Percentiles rank a stretch among this genome's conserved stretches.
phyloP scores from a whole-genome alignment of 495 filamentous ascomycete species.

The Daldinia decipiens region DNA sequence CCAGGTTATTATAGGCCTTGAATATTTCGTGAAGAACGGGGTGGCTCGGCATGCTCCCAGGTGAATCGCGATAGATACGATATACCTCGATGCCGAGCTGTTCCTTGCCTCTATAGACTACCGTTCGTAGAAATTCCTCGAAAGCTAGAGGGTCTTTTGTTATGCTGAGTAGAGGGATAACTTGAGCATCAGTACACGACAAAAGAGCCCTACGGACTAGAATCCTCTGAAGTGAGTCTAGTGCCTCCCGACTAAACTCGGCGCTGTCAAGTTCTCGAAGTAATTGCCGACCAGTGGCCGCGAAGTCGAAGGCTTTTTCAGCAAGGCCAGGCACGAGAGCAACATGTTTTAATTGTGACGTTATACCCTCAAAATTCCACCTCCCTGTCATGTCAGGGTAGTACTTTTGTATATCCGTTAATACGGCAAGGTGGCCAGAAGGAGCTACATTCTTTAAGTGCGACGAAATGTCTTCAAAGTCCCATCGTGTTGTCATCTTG shows the following conservation, averaged over 20 bases:
- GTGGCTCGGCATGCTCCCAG: constrained; percentile 44
- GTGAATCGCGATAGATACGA: constrained; percentile 50
- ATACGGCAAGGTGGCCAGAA: constrained; percentile 6
- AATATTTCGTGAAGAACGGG: constrained; percentile 54
- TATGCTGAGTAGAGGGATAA: constrained; percentile 44
- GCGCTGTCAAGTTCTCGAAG: constrained; percentile 17
- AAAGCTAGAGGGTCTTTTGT: constrained; percentile 45
- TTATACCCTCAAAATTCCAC: constrained; percentile 42
- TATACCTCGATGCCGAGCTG: constrained; percentile 48
- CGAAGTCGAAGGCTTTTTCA: constrained; percentile 40
- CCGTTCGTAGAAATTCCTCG: constrained; percentile 45
- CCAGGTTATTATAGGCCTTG: constrained; percentile 53
- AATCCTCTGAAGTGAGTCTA: constrained; percentile 43
- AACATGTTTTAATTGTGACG: constrained; percentile 31
- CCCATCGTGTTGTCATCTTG: constrained; percentile 38
- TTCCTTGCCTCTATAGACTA: constrained; percentile 21
- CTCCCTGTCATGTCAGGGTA: constrained; percentile 37
- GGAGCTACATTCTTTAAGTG: constrained; percentile 28
- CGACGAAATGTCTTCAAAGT: constrained; percentile 30
- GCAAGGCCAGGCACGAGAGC: constrained; percentile 35
- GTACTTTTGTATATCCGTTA: constrained; percentile 31
- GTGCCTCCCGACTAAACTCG: constrained; percentile 26
- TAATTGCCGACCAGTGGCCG: constrained; percentile 4
- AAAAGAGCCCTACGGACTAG: constrained; percentile 43
- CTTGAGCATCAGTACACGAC: constrained; percentile 36